These are phyloP conservation scores for Penicillium oxalicum DNA, from an alignment of 2,329 filamentous ascomycete species.

Conservation along the genomic window DNA sequence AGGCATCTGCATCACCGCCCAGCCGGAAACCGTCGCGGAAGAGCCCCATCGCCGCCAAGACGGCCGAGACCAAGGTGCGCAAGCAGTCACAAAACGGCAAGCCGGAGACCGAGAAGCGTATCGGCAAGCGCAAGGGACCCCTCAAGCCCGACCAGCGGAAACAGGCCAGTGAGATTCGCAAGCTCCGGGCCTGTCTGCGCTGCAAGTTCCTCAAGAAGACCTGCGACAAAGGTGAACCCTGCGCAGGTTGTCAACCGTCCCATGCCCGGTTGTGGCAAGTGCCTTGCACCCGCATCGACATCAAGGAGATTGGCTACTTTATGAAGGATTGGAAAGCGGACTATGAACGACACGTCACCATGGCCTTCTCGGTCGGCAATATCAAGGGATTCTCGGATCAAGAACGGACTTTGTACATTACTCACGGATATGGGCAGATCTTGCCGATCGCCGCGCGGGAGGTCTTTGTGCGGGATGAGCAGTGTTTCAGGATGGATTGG, in stretches of 20 bases:
- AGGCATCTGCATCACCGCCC: conserved; percentile 57
- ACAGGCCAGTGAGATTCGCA: conserved; percentile 94
- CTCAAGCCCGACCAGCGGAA: conserved; percentile 89
- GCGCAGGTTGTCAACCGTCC: conserved; percentile 88
- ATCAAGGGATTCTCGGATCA: conserved; percentile 73
- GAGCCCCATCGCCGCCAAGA: conserved; percentile 72
- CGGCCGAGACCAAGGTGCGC: conserved; percentile 76
- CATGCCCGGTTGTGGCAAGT: conserved; percentile 96
- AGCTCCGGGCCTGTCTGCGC: conserved; percentile 83
- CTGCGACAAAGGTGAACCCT: conserved; percentile 95
- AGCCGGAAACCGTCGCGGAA: conserved; percentile 63
- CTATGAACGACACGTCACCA: conserved; percentile 81
- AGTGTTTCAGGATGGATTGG: conserved; percentile 92
- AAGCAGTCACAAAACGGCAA: conserved; percentile 67
- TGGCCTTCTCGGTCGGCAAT: conserved; percentile 86
- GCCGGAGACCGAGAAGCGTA: conserved; percentile 87
- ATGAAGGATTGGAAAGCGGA: conserved; percentile 99
- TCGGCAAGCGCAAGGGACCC: conserved; percentile 82
- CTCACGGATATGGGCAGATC: conserved; percentile 90
- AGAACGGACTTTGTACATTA: conserved; percentile 75
- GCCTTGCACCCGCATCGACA: conserved; percentile 94
- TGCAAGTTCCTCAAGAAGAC: conserved; percentile 99
- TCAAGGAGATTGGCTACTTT: conserved; percentile 97
- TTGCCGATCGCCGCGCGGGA: conserved; percentile 90
- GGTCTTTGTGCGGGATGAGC: conserved; percentile 85